phyloP scores from a whole-genome alignment of 768 basidiomycete genomes.

The Collybia sordida region DNA sequence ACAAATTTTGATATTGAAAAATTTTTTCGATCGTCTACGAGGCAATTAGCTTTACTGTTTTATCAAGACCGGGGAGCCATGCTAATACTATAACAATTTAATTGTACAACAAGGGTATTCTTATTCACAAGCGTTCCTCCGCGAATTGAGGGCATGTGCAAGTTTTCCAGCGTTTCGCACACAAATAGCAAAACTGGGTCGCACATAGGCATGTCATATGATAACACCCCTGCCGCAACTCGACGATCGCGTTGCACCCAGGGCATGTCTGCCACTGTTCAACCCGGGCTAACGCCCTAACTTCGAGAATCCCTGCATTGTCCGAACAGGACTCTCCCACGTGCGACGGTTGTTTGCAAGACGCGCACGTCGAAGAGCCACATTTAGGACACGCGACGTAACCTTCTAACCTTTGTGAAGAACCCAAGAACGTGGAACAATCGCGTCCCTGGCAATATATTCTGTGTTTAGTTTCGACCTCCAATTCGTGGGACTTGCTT shows the following conservation, averaged over 20 bases:
- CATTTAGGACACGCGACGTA: constrained; percentile 42
- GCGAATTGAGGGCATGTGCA: constrained; percentile 69
- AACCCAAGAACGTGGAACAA: constrained; percentile 44
- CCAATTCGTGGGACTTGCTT: constrained; percentile 13
- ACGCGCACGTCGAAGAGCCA: constrained; percentile 35
- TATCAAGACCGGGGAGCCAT: too few relatives aligned
- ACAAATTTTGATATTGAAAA: too few relatives aligned
- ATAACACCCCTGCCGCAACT: constrained; percentile 56
- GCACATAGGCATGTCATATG: constrained; percentile 66
- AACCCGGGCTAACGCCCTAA: constrained; percentile 43
- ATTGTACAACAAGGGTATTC: too few relatives aligned
- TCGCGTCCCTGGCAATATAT: constrained; percentile 28
- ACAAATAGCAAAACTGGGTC: constrained; percentile 64
- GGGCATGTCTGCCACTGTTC: constrained; percentile 66
- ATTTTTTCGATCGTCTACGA: too few relatives aligned
- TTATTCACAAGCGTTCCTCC: constrained; percentile 34
- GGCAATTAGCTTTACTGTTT: too few relatives aligned
- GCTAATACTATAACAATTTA: too few relatives aligned
- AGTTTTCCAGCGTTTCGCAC: constrained; percentile 59
- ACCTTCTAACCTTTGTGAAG: constrained; percentile 12
- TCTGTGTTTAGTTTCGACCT: constrained; percentile 11
- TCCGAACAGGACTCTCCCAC: constrained; percentile 36
- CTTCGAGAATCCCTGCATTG: constrained; percentile 38
- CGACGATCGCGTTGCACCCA: constrained; percentile 53
- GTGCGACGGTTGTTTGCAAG: constrained; percentile 51